Evolutionary conservation across 108 stramenopile genomes (phyloP), one percentile per base, ranked within the genome.

Genomic region (Fragilaria radians): DNA sequence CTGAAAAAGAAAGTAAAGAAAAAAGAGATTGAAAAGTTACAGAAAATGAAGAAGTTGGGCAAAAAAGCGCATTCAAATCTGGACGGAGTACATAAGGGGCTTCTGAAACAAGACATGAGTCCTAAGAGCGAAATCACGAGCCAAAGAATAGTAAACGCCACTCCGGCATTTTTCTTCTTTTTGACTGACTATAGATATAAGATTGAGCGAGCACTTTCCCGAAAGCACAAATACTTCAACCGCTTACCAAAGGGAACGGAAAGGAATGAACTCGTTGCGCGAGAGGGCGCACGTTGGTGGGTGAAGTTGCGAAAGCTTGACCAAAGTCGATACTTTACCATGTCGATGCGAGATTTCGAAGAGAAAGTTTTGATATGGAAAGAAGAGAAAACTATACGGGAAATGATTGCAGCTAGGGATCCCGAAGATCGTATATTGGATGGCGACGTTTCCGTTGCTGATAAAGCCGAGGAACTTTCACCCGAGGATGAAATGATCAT

Each of bases 321-420:
- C 22, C 56, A 71, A 25, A 54, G 59, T 4, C 67, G 81, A 45
- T 92, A 80, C 63, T 60, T 88, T 32, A 75, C 69, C 24, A 60
- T 81, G 61, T 71, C 82, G 3, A 86, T 92, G 73, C 62, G 72
- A 5, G 86, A 92, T 46, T 88, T 83, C 61, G 86, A 88, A 56
- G 56, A 74, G 26, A 56, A 78, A 9, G 76, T 86, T 30, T 65
- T 86, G 47, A 72, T 79, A 46, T 92, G 91, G 91, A 92, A 92
- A 63, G 80, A 92, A 70, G 83, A 85, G 46, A 84, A 88, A 65
- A 81, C 49, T 36, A 68, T 88, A 7, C 75, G 74, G 46, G 69
- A 80, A 22, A 86, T 88, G 85, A 70, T 76, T 33, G 68, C 59
- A 27, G 56, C 62, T 31, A 61, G 56, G 3, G 69, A 31, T 19